Base-by-base conservation (phyloP, 768 basidiomycete species). In the Tricholoma furcatifolium region DNA sequence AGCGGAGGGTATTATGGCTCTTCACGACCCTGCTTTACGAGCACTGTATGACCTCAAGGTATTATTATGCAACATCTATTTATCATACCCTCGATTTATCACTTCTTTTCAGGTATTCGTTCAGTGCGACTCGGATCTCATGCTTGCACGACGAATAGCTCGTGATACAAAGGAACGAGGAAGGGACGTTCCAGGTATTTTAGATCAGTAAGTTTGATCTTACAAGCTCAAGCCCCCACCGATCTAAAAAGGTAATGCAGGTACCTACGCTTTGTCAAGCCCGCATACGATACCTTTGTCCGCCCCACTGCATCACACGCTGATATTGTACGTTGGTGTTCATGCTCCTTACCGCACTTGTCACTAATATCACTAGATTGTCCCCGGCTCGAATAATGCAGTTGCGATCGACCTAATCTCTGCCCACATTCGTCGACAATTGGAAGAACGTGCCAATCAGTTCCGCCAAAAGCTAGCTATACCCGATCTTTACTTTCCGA, bases 231-330 rank as follows among this genome's bases (percentile, higher is more conserved):
- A 14, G 32, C 10, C 14, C 34, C 18, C 12, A 6, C n/a, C 8
- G 4, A 32, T 46, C 10, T 27, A 24, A 5, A 17, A 36, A 23
- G 17, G 50, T 6, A 4, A 42, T 34, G 14, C 64, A 92, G 89
- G 69, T 97, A 97, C 64, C 80, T 98, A 20, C 88, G 93, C 27
- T 95, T 87, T 65, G 96, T 99, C 60, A 99, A 99, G 65, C 93
- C 91, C 4, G 84, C 93, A 3, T 96, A 87, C 61, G 97, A 98
- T 67, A 89, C 91, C 67, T 97, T 95, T 58, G 93, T 99, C 18
- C 82, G 82, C 30, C 96, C 96, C 1, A 90, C 91, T 2, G 81
- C 93, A 12, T 80, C 84, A 40, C 78, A 88, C 65, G 96, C 96
- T 2, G 94, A 99, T 64, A 92, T 99, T 34, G 93, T 94, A 59